phyloP scores from a whole-genome alignment of 257 asterid species.

The Petunia secreta region DNA sequence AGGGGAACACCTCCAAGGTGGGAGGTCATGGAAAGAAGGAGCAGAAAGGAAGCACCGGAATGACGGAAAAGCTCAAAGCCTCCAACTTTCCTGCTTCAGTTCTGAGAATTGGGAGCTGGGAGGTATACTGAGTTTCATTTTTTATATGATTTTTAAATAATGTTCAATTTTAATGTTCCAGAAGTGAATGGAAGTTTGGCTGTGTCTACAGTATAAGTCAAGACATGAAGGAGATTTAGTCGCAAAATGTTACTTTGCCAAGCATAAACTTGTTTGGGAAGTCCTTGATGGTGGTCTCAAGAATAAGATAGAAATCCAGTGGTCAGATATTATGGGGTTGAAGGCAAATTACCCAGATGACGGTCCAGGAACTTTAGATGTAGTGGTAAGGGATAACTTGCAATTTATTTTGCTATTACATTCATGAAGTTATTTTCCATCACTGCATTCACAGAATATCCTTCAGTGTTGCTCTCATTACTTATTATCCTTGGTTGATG shows the following conservation, averaged over 20 bases:
- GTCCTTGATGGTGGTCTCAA: constrained; percentile 96
- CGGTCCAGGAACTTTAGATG: constrained; percentile 65
- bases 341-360: constrained; percentile 70
- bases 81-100: constrained; percentile 80
- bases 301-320: constrained; percentile 88
- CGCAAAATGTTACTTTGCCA: constrained; percentile 88
- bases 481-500: constrained; percentile 12
- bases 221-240: constrained; percentile 89
- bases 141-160: background rate
- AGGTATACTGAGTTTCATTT: constrained; percentile 48
- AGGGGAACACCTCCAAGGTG: constrained; percentile 38
- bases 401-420: background rate
- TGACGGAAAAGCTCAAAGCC: constrained; percentile 80
- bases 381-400: constrained; percentile 59
- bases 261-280: constrained; percentile 96
- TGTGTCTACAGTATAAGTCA: constrained; percentile 69
- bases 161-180: background rate
- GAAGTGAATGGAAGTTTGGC: background rate
- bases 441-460: constrained; percentile 3
- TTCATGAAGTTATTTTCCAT: background rate
- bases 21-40: constrained; percentile 44
- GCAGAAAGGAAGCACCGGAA: constrained; percentile 44
- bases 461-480: background rate
- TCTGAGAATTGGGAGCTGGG: constrained; percentile 84
- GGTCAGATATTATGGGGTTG: constrained; percentile 84